A percentile compares a stretch with the other conserved stretches of the same genome.
Evolutionary conservation across 805 yeast genomes (phyloP).

Genomic region (Spathaspora girioi): DNA sequence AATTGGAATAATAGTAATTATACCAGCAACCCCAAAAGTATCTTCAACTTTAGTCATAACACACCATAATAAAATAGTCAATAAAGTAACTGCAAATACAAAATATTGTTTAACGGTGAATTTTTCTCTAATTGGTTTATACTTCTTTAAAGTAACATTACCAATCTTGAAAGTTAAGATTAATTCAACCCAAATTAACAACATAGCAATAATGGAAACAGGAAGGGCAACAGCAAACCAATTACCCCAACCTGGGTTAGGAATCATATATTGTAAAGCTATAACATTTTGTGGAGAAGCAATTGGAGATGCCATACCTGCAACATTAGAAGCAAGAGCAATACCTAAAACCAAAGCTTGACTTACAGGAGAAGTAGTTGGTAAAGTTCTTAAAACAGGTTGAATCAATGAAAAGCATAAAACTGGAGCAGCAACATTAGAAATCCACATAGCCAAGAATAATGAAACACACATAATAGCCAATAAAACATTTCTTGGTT

Average conservation of each 20-base stretch:
- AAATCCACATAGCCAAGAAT: slow-evolving; percentile 90
- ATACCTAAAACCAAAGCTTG: slow-evolving; percentile 86
- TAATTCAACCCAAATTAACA: slow-evolving; percentile 71
- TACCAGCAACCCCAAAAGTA: slow-evolving; percentile 47
- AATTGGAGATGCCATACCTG: slow-evolving; percentile 97
- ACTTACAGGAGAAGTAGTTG: slow-evolving; percentile 72
- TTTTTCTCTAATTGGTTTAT: slow-evolving; percentile 43
- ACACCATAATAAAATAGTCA: slow-evolving; percentile 50
- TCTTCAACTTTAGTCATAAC: slow-evolving; percentile 38
- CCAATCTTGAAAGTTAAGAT: slow-evolving; percentile 56
- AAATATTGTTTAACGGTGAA: slow-evolving; percentile 44
- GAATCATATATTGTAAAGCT: slow-evolving; percentile 84
- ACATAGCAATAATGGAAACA: slow-evolving; percentile 58
- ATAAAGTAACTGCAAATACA: slow-evolving; percentile 37
- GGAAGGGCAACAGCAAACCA: slow-evolving; percentile 93
- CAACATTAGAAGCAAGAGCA: slow-evolving; percentile 88
- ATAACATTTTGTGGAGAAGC: slow-evolving; percentile 96
- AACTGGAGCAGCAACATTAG: slow-evolving; percentile 97
- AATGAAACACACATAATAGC: slow-evolving; percentile 85
- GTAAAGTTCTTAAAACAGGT: slow-evolving; percentile 80
- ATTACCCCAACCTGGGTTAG: slow-evolving; percentile 81
- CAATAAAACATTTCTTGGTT: slow-evolving; percentile 71
- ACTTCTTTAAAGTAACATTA: slow-evolving; percentile 46
- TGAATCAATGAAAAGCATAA: slow-evolving; percentile 87
- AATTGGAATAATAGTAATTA: slow-evolving; percentile 46